Evolutionary conservation across 2,329 filamentous ascomycete genomes (phyloP).

Genomic region (Fusarium sp.): DNA sequence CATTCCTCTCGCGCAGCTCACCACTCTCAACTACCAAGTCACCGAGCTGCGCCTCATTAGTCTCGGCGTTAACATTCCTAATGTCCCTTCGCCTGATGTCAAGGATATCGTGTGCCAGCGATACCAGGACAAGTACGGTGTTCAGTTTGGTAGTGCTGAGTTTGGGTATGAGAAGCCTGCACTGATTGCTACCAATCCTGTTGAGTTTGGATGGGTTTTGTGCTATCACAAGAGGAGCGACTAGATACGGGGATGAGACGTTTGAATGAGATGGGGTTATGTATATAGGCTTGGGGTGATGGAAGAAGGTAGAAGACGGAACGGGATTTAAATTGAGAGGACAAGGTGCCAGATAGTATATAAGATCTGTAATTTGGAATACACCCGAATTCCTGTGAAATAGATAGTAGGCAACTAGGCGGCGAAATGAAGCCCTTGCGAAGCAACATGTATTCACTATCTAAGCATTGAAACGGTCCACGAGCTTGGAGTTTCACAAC

Average conservation of each 20-base stretch:
- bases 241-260: neutral
- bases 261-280: neutral
- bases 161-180: conserved; percentile 26
- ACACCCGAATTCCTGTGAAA: fast-evolving
- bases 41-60: conserved; percentile 23
- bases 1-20: conserved; percentile 31
- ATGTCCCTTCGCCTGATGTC: conserved; percentile 6
- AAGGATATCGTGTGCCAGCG: conserved; percentile 28
- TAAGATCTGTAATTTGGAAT: neutral
- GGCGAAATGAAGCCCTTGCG: neutral
- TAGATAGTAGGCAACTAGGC: neutral
- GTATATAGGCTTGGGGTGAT: neutral
- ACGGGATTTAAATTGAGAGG: neutral
- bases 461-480: too few species aligned
- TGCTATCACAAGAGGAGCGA: conserved; percentile 14
- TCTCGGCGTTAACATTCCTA: conserved; percentile 18
- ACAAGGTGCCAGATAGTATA: neutral
- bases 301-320: too few species aligned
- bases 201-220: conserved; percentile 32
- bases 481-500: too few species aligned
- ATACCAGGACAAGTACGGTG: conserved; percentile 30
- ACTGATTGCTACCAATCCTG: conserved; percentile 31
- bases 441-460: too few species aligned
- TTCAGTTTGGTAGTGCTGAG: conserved; percentile 29
- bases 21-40: conserved; percentile 18